Evolutionary conservation across 164 flowering plant species (phyloP), one percentile per base, ranked within the genome.

Genomic region (Warburgia ugandensis): DNA sequence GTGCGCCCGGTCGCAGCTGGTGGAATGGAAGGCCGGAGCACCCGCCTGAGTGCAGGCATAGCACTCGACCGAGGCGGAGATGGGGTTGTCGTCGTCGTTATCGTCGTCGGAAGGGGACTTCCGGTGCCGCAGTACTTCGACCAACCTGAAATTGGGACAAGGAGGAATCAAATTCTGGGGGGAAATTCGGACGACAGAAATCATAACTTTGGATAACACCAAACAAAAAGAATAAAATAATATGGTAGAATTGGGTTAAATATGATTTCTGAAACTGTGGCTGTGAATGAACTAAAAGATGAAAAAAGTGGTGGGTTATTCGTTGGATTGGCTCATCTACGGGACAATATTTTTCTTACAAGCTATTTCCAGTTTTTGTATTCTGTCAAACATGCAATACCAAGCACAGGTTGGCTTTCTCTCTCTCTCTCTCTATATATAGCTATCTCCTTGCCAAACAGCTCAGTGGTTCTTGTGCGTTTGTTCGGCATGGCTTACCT

Each of bases 41-140:
- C 91, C 95, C 1, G 74, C 84, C 36, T 84, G 95, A 0, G 99
- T 92, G 68, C 99, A 92, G 1, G 95, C 95, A 68, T 83, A 86
- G 71, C 99, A 92, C 32, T 91, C 98, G 20, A 69, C 47, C 14
- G 83, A 38, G 68, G 26, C 33, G 31, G 73, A 45, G 44, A 52
- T 56, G 2, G 56, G 63, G 55, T 20, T 58, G 45, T 54, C 56
- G 8, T 56, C 48, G 49, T 46, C 38, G 55, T 42, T 50, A 1
- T 40, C 38, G 12, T 29, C n/a, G 31, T 40, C 30, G 31, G 26
- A 10, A 2, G 9, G 14, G 30, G 9, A 4, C 20, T n/a, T 52
- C 47, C 46, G 14, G 12, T 19, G 46, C 56, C 36, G 29, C 25
- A 41, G 21, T 1, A 19, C 7, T 53, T 36, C 56, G 22, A 42